Evolutionary conservation across 306 rosid genomes (phyloP).

Genomic region (Medicago arabica): DNA sequence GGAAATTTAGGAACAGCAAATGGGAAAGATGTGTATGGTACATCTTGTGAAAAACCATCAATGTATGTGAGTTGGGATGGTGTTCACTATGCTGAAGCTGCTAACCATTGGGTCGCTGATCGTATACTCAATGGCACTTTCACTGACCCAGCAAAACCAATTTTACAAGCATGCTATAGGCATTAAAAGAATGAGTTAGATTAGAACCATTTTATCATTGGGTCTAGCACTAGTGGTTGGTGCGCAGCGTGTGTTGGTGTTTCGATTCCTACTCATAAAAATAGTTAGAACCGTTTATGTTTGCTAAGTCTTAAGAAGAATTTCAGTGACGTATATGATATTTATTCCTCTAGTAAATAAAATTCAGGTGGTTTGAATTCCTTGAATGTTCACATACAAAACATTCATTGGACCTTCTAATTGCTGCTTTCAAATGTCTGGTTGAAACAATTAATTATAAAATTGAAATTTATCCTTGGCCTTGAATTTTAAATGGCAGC

Average conservation of each 20-base stretch:
- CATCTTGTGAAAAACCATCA: slow-evolving; percentile 71
- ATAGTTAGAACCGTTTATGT: slow-evolving; percentile 5
- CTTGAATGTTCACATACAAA: slow-evolving; percentile 13
- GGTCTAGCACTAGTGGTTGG: not conserved
- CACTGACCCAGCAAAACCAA: slow-evolving; percentile 68
- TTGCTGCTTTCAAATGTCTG: slow-evolving; percentile 15
- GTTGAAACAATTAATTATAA: not conserved
- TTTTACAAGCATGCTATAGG: slow-evolving; percentile 72
- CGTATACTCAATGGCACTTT: slow-evolving; percentile 69
- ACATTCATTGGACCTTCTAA: slow-evolving; percentile 18
- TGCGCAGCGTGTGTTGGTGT: not conserved
- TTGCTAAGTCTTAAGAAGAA: slow-evolving; percentile 1
- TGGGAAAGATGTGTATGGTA: slow-evolving; percentile 71
- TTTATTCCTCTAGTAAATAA: not conserved
- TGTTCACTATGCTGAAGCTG: slow-evolving; percentile 89
- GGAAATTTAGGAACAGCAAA: slow-evolving; percentile 59
- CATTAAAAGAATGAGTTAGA: slow-evolving; percentile 18
- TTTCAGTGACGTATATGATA: not conserved
- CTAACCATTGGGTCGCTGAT: slow-evolving; percentile 76
- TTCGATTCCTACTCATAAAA: not conserved
- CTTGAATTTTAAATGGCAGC: not conserved
- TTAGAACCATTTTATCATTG: slow-evolving; percentile 14
- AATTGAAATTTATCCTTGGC: not conserved
- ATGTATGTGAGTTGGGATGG: slow-evolving; percentile 81
- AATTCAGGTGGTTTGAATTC: slow-evolving; percentile 6